Evolutionary conservation across 257 asterid species (phyloP).

Genomic region (Scutellaria galericulata): DNA sequence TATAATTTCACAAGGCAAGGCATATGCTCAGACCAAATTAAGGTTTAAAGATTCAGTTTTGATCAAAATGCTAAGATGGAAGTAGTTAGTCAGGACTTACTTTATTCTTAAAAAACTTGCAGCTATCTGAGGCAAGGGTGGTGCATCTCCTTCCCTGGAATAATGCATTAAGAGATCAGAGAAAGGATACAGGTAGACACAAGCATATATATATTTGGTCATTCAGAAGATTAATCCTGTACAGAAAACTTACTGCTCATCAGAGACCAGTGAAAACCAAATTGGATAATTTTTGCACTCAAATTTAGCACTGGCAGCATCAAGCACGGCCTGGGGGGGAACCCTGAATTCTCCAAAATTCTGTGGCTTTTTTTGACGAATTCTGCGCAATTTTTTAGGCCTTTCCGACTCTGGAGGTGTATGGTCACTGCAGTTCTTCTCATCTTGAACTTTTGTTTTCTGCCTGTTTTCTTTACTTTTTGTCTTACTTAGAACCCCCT

Average conservation of each 20-base stretch:
- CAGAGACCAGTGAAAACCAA: conserved; percentile 91
- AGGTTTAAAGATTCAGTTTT: conserved; percentile 11
- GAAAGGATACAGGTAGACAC: conserved; percentile 29
- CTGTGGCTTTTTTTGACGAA: conserved; percentile 70
- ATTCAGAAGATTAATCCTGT: conserved; percentile 25
- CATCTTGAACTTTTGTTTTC: conserved; percentile 68
- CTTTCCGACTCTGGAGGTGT: conserved; percentile 62
- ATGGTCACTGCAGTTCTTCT: conserved; percentile 54
- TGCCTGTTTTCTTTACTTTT: conserved; percentile 68
- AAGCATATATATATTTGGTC: background rate
- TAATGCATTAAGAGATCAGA: conserved; percentile 38
- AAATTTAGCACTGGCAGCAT: conserved; percentile 56
- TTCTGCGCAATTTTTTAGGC: conserved; percentile 69
- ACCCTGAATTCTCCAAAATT: conserved; percentile 60
- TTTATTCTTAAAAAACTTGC: conserved; percentile 86
- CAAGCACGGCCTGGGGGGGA: conserved; percentile 75
- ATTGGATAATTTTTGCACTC: conserved; percentile 70
- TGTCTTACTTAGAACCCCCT: conserved; percentile 56
- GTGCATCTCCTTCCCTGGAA: conserved; percentile 71
- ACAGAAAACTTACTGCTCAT: conserved; percentile 67
- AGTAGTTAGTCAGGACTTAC: conserved; percentile 51
- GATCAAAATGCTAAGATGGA: conserved; percentile 21
- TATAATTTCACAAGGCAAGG: conserved; percentile 8
- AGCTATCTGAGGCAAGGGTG: conserved; percentile 86
- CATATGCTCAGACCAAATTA: conserved; percentile 15